Evolutionary conservation across 495 filamentous ascomycete species (phyloP).

Genomic region (Neurospora tetraspora): DNA sequence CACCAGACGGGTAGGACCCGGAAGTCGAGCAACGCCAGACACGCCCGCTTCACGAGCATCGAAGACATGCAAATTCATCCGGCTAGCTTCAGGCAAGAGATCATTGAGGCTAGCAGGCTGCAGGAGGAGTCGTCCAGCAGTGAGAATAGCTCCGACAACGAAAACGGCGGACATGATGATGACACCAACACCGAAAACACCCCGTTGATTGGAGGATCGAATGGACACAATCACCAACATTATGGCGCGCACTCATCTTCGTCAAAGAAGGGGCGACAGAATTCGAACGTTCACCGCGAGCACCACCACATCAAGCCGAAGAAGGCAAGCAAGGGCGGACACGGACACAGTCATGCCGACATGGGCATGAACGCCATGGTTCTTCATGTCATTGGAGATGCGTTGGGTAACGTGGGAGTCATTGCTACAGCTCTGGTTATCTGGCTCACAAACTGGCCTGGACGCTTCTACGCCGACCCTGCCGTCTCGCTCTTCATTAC

Average conservation of each 20-base stretch:
- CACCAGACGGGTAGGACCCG: conserved; percentile 17
- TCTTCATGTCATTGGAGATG: conserved; percentile 92
- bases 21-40: conserved; percentile 41
- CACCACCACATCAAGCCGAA: conserved; percentile 81
- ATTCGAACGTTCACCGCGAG: conserved; percentile 40
- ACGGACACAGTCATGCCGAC: conserved; percentile 70
- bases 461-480: conserved; percentile 72
- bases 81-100: conserved; percentile 81
- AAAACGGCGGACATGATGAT: conserved; percentile 39
- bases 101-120: conserved; percentile 61
- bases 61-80: conserved; percentile 80
- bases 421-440: conserved; percentile 89
- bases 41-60: conserved; percentile 42
- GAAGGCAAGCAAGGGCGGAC: conserved; percentile 47
- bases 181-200: conserved; percentile 38
- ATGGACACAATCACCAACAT: conserved; percentile 13
- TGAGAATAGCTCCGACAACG: conserved; percentile 45
- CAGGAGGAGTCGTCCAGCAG: conserved; percentile 40
- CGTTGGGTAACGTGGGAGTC: conserved; percentile 92
- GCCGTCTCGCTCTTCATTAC: conserved; percentile 94
- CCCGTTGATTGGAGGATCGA: conserved; percentile 26
- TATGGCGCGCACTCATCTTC: conserved; percentile 13
- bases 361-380: conserved; percentile 98
- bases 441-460: conserved; percentile 64
- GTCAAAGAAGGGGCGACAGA: conserved; percentile 21